A percentile compares a stretch with the other conserved stretches of the same genome.
Evolutionary conservation across 2,329 filamentous ascomycete species (phyloP).

Genomic region (Leptographium galeiforme): DNA sequence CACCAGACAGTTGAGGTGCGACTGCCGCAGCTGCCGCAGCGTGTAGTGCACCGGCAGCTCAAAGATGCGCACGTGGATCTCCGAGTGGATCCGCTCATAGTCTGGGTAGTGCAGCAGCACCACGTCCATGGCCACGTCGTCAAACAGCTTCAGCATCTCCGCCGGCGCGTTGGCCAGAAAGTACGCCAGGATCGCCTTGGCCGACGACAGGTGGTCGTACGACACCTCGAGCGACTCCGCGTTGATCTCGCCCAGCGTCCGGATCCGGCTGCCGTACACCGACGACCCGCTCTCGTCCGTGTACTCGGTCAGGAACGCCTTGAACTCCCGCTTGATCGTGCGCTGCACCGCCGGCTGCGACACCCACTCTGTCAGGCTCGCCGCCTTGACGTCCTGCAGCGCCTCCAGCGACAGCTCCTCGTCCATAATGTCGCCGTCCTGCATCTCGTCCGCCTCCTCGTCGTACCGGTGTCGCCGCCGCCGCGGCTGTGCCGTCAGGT

Average conservation of each 20-base stretch:
- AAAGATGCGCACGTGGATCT: slow-evolving; percentile 94
- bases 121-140: slow-evolving; percentile 92
- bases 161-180: slow-evolving; percentile 90
- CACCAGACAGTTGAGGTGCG: slow-evolving; percentile 89
- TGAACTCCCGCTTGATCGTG: slow-evolving; percentile 93
- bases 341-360: slow-evolving; percentile 78
- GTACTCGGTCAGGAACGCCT: slow-evolving; percentile 91
- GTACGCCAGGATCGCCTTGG: slow-evolving; percentile 88
- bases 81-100: slow-evolving; percentile 92
- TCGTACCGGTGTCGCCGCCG: slow-evolving; percentile 83
- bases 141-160: slow-evolving; percentile 93
- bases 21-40: slow-evolving; percentile 84
- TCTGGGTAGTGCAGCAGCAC: slow-evolving; percentile 93
- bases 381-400: slow-evolving; percentile 82
- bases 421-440: slow-evolving; percentile 88
- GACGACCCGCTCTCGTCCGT: slow-evolving; percentile 80
- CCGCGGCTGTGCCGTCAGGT: slow-evolving; percentile 74
- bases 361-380: slow-evolving; percentile 91
- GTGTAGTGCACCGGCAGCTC: slow-evolving; percentile 93
- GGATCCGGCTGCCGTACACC: slow-evolving; percentile 87
- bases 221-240: slow-evolving; percentile 93
- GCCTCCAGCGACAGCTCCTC: slow-evolving; percentile 89
- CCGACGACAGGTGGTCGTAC: slow-evolving; percentile 79
- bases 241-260: slow-evolving; percentile 93
- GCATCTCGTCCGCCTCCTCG: slow-evolving; percentile 83